Conservation (phyloP, 352 stramenopile species). For the Pythium monospermum region DNA sequence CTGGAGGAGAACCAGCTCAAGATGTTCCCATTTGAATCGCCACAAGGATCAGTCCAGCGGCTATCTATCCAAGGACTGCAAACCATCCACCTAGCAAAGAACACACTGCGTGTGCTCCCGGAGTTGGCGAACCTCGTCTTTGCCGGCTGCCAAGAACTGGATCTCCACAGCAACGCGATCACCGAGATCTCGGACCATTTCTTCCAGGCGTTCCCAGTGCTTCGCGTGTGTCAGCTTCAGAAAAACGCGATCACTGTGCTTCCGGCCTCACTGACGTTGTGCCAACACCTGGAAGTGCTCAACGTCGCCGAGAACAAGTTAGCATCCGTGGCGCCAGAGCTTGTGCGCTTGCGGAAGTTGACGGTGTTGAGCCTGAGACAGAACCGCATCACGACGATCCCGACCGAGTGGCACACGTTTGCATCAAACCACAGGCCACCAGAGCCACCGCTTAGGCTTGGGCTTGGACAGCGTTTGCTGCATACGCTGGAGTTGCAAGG, state of each 20-base stretch:
- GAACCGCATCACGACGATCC: conserved; percentile 41
- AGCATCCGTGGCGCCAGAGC: conserved; percentile 21
- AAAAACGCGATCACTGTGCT: conserved; percentile 35
- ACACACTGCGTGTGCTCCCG: conserved; percentile 17
- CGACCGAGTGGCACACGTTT: conserved; percentile 47
- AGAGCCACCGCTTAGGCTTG: no score
- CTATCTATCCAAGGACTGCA: neutral
- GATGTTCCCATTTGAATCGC: conserved; percentile 12
- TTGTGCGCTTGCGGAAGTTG: conserved; percentile 28
- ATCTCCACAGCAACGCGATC: conserved; percentile 44
- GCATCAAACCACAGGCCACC: conserved; percentile 13
- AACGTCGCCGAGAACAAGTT: conserved; percentile 52
- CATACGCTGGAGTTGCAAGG: conserved; percentile 38
- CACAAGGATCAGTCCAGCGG: neutral
- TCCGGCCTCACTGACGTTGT: conserved; percentile 29
- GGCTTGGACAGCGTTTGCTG: conserved; percentile 20
- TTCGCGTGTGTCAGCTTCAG: conserved; percentile 37
- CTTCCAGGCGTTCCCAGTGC: conserved; percentile 30
- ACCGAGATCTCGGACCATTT: conserved; percentile 35
- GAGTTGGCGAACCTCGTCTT: conserved; percentile 18
- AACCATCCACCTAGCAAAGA: conserved; percentile 18
- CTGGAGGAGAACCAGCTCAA: conserved; percentile 43
- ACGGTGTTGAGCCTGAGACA: conserved; percentile 37
- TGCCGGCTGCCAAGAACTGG: conserved; percentile 30
- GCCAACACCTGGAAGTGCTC: conserved; percentile 29